phyloP scores from a whole-genome alignment of 2,329 filamentous ascomycete genomes.

The Epichloe brachyelytri region DNA sequence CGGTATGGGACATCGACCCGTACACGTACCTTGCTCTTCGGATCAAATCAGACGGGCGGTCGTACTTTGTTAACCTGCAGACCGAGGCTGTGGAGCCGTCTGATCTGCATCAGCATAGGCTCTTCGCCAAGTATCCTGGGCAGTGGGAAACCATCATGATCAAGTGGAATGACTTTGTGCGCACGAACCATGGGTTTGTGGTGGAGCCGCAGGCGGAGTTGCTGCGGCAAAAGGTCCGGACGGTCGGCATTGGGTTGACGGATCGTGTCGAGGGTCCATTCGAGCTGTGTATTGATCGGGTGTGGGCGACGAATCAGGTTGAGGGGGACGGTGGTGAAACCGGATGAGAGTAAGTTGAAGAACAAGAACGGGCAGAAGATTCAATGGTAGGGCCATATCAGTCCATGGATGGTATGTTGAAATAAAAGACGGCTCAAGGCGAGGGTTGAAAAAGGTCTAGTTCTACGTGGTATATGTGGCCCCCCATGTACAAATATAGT shows the following conservation, averaged over 20 bases:
- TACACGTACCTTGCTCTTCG: constrained; percentile 80
- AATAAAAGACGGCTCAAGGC: neutral
- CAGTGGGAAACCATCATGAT: constrained; percentile 95
- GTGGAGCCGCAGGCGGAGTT: constrained; percentile 90
- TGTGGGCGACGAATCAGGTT: constrained; percentile 73
- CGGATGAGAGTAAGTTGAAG: constrained; percentile 18
- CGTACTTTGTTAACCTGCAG: constrained; percentile 92
- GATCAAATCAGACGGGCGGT: constrained; percentile 78
- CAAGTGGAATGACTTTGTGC: constrained; percentile 82
- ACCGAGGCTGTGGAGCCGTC: constrained; percentile 87
- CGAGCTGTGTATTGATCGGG: constrained; percentile 68
- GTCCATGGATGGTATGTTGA: no score
- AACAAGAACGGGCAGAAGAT: constrained; percentile 26
- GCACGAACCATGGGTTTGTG: constrained; percentile 84
- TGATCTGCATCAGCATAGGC: constrained; percentile 89
- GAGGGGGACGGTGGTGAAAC: constrained; percentile 9
- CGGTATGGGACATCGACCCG: constrained; percentile 79
- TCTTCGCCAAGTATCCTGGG: constrained; percentile 66
- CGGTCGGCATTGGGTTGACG: constrained; percentile 75
- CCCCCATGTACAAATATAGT: neutral
- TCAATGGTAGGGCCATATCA: constrained; percentile 18
- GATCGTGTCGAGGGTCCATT: constrained; percentile 83
- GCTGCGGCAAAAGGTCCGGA: constrained; percentile 72
- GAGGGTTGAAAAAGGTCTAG: neutral
- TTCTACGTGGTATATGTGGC: neutral